Conservation (phyloP, 306 rosid species). For the Abrus precatorius region DNA sequence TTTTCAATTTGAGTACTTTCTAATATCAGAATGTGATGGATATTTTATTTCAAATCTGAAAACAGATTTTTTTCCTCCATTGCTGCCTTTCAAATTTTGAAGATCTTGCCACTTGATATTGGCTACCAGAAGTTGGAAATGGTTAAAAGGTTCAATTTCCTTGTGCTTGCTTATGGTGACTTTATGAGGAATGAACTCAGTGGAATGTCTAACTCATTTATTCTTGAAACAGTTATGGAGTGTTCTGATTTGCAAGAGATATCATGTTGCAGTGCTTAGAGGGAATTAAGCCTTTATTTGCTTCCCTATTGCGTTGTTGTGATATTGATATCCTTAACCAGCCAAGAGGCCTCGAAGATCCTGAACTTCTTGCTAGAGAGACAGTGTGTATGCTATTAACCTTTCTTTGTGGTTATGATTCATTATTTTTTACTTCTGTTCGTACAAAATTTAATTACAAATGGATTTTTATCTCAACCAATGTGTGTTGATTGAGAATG, state of each 20-base stretch:
- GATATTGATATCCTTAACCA: conserved; percentile 80
- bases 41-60: conserved; percentile 37
- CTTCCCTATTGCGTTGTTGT: conserved; percentile 78
- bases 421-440: neutral
- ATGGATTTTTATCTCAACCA: conserved; percentile 25
- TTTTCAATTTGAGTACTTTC: conserved; percentile 32
- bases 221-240: conserved; percentile 76
- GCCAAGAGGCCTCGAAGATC: conserved; percentile 87
- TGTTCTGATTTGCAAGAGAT: conserved; percentile 68
- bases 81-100: conserved; percentile 41
- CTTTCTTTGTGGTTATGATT: conserved; percentile 20
- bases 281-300: conserved; percentile 67
- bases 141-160: conserved; percentile 71
- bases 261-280: conserved; percentile 89
- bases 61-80: conserved; percentile 32
- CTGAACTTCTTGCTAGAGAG: conserved; percentile 90
- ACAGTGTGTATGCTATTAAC: conserved; percentile 80
- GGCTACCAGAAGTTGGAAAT: conserved; percentile 64
- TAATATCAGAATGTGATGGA: neutral
- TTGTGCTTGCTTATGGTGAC: conserved; percentile 27
- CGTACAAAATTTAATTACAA: neutral
- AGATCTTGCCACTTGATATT: conserved; percentile 50
- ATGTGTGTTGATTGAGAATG: conserved; percentile 9
- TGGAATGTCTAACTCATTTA: conserved; percentile 44
- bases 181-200: conserved; percentile 29